These are phyloP conservation scores for Choiromyces venosus DNA, from an alignment of 495 filamentous ascomycete species.

Conservation along the genomic window DNA sequence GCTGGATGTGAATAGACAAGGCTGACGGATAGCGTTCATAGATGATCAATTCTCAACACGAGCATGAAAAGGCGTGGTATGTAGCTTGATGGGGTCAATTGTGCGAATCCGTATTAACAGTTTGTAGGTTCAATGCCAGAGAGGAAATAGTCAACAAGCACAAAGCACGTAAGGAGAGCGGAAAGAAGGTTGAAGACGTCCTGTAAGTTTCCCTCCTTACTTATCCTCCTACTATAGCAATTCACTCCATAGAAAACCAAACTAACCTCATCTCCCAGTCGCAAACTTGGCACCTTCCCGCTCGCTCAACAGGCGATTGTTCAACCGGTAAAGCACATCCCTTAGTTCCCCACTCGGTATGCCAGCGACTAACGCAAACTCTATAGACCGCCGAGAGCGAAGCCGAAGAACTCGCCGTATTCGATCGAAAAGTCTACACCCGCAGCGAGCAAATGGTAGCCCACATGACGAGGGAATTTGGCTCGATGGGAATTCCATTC, in stretches of 20 bases:
- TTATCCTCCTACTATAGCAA: not conserved
- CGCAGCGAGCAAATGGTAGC: conserved; percentile 57
- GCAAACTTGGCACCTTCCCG: conserved; percentile 45
- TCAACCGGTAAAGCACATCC: conserved; percentile 21
- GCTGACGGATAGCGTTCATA: conserved; percentile 44
- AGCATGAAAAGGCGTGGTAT: conserved; percentile 62
- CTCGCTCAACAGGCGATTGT: conserved; percentile 40
- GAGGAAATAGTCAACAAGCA: conserved; percentile 53
- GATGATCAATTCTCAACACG: conserved; percentile 59
- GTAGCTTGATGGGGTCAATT: not conserved
- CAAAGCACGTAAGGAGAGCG: conserved; percentile 48
- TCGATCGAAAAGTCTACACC: conserved; percentile 58
- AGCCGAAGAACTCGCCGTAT: conserved; percentile 52
- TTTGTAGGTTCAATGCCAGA: conserved; percentile 45
- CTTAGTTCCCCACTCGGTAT: not conserved
- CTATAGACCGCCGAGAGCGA: conserved; percentile 46
- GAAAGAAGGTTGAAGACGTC: conserved; percentile 51
- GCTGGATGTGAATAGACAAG: conserved; percentile 11
- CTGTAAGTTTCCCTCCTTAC: conserved; percentile 38
- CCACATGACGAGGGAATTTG: conserved; percentile 54
- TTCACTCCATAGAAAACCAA: conserved; percentile 12
- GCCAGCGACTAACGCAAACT: not conserved
- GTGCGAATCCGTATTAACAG: not conserved
- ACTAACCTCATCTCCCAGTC: conserved; percentile 15
- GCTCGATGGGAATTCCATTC: conserved; percentile 59